These are phyloP conservation scores for Arthroderma sp. DNA, from an alignment of 2,329 filamentous ascomycete species.

Conservation along the genomic window DNA sequence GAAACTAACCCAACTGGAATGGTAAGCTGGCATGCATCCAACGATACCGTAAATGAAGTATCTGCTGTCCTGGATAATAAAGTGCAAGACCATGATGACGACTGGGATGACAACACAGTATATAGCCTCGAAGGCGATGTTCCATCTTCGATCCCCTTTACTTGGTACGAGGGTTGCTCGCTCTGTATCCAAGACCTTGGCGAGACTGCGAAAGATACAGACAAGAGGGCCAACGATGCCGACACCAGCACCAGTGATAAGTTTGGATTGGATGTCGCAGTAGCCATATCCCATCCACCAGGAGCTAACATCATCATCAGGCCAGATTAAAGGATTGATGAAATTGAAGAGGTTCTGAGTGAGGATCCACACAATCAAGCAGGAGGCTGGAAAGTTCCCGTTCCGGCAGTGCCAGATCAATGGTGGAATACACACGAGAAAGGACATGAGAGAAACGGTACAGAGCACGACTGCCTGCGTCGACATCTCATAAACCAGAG, in stretches of 20 bases:
- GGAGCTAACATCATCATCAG: slow-evolving; percentile 40
- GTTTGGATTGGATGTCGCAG: slow-evolving; percentile 53
- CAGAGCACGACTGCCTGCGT: slow-evolving; percentile 35
- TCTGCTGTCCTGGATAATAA: slow-evolving; percentile 47
- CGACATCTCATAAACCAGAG: slow-evolving; percentile 13
- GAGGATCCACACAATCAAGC: slow-evolving; percentile 45
- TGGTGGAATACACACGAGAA: slow-evolving; percentile 45
- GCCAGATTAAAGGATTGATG: slow-evolving; percentile 55
- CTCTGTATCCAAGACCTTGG: slow-evolving; percentile 48
- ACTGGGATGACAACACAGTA: slow-evolving; percentile 47
- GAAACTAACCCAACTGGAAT: slow-evolving; percentile 47
- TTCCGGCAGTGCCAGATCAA: slow-evolving; percentile 49
- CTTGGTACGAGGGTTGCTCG: slow-evolving; percentile 42
- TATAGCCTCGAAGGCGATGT: slow-evolving; percentile 40
- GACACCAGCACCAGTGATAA: slow-evolving; percentile 43
- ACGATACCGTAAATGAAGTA: slow-evolving; percentile 48
- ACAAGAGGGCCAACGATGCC: slow-evolving; percentile 42
- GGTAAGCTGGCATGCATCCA: slow-evolving; percentile 46
- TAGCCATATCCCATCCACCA: slow-evolving; percentile 50
- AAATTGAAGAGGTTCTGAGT: slow-evolving; percentile 47
- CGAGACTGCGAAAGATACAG: slow-evolving; percentile 50
- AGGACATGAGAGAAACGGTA: slow-evolving; percentile 38
- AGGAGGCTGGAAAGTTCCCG: slow-evolving; percentile 48
- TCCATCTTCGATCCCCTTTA: slow-evolving; percentile 36
- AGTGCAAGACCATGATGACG: slow-evolving; percentile 45